Evolutionary conservation across 2,329 filamentous ascomycete species (phyloP).

Genomic region (Aquanectria penicillioides): DNA sequence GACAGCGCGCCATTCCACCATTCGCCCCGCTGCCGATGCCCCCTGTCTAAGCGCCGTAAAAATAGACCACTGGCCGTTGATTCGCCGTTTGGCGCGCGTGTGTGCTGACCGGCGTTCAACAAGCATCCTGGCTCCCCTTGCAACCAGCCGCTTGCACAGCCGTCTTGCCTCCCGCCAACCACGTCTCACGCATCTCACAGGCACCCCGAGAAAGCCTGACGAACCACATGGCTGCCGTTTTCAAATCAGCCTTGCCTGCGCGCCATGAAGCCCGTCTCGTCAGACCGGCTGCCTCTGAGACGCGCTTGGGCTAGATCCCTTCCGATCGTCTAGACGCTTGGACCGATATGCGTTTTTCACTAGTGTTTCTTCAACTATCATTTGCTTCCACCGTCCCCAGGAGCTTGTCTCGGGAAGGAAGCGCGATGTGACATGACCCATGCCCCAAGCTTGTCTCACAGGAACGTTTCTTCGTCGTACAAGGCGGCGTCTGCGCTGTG

Average conservation of each 20-base stretch:
- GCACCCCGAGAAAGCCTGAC: slow-evolving; percentile 10
- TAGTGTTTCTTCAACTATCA: background rate
- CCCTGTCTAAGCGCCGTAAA: slow-evolving; percentile 40
- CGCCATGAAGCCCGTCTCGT: slow-evolving; percentile 23
- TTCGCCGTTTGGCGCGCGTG: slow-evolving; percentile 37
- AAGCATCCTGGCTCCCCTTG: slow-evolving; percentile 4
- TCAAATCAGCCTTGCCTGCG: slow-evolving; percentile 35
- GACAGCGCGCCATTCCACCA: too few relatives aligned
- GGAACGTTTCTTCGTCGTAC: slow-evolving; percentile 12
- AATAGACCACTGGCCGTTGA: slow-evolving; percentile 28
- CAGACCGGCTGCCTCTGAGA: slow-evolving; percentile 33
- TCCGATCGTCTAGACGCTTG: slow-evolving; percentile 13
- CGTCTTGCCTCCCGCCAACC: slow-evolving; percentile 17
- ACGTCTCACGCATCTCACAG: slow-evolving; percentile 4
- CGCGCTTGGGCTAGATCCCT: slow-evolving; percentile 5
- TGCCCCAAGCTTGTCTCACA: slow-evolving; percentile 19
- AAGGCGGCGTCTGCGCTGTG: slow-evolving; percentile 8
- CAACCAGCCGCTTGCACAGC: slow-evolving; percentile 32
- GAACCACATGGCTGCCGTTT: slow-evolving; percentile 13
- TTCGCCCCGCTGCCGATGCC: slow-evolving; percentile 12
- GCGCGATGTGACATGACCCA: slow-evolving; percentile 18
- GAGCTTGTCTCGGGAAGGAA: slow-evolving; percentile 22
- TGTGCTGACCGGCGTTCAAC: slow-evolving; percentile 18
- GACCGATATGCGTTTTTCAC: background rate
- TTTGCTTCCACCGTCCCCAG: background rate